Conservation (phyloP, 257 asterid genomes). For the Solanum appendiculatum region DNA sequence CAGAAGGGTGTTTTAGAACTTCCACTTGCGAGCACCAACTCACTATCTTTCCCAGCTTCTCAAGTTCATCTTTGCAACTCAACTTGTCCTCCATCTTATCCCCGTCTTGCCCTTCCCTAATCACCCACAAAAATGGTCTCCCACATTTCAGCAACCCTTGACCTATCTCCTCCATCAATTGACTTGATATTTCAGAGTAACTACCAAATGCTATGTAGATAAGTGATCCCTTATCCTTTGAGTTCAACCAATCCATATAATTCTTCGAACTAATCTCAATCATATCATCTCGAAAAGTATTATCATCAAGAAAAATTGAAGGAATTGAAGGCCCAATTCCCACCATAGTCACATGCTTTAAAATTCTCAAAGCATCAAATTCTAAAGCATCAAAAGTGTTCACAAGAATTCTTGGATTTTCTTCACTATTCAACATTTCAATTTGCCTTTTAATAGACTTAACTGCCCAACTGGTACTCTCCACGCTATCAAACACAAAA, state of each 20-base stretch:
- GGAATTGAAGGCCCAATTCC: slow-evolving; percentile 10
- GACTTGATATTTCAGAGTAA: not conserved
- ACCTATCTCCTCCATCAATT: slow-evolving; percentile 7
- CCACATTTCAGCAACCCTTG: slow-evolving; percentile 5
- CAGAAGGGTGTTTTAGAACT: slow-evolving; percentile 8
- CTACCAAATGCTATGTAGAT: slow-evolving; percentile 12
- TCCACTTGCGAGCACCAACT: slow-evolving; percentile 19
- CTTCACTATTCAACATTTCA: not conserved
- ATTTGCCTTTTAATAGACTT: not conserved
- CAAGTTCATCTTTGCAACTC: slow-evolving; percentile 6
- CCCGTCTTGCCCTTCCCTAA: not conserved
- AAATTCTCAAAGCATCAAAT: not conserved
- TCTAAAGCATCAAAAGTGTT: slow-evolving; percentile 6
- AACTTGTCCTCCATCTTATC: not conserved
- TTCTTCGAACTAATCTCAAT: not conserved
- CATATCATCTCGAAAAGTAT: not conserved
- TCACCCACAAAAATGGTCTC: slow-evolving; percentile 24
- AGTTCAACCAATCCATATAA: slow-evolving; percentile 6
- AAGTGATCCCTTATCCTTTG: not conserved
- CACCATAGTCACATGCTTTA: not conserved
- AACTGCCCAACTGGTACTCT: not conserved
- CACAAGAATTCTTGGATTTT: not conserved
- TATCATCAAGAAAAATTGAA: not conserved
- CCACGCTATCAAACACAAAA: not conserved
- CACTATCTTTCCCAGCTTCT: slow-evolving; percentile 10